Base-by-base conservation (phyloP, 768 basidiomycete genomes). In the Calocera cornea region DNA sequence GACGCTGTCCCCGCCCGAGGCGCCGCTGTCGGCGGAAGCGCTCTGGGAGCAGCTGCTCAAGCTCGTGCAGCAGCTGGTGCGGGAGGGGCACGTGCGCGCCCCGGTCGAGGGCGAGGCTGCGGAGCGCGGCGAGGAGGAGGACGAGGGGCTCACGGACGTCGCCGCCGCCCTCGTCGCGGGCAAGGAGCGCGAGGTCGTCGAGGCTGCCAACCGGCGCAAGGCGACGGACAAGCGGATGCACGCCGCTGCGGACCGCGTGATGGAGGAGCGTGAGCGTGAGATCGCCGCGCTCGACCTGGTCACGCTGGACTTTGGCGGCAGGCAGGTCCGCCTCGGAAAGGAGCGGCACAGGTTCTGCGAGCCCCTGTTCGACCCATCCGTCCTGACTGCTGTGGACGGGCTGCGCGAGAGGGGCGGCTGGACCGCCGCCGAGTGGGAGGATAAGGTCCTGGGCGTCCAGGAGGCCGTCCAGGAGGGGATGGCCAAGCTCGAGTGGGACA, bases 301-400 rank as follows among this genome's bases (percentile, higher is more conserved):
- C 38, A 85, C 86, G 10, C 76, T 91, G 29, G 81, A 88, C 72
- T 92, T 90, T 77, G 22, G 36, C 41, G 11, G 54, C 34, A 17
- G 66, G n/a, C 82, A 84, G 41, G 73, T 95, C 68, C 89, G 88
- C 8, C 72, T 95, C 38, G 93, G 93, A 19, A 90, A 89, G 74
- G 91, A 92, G 73, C 82, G 93, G 38, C 92, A 97, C 79, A 82
- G 90, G 41, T 90, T 94, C 77, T 92, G 90, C 74, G 94, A 95
- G 75, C 91, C 92, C 5, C 80, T 97, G 31, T 94, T 92, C 70
- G 87, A 92, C 73, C 87, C 88, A 1, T 78, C 75, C 2, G 72
- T 91, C 44, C 76, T 91, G 67, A 44, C 41, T 17, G 76, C 77
- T 0, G 77, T 77, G 22, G 66, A 82, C 3, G 67, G 65, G 16